Conservation (phyloP, 441 rosid species). For the Croton setiger region DNA sequence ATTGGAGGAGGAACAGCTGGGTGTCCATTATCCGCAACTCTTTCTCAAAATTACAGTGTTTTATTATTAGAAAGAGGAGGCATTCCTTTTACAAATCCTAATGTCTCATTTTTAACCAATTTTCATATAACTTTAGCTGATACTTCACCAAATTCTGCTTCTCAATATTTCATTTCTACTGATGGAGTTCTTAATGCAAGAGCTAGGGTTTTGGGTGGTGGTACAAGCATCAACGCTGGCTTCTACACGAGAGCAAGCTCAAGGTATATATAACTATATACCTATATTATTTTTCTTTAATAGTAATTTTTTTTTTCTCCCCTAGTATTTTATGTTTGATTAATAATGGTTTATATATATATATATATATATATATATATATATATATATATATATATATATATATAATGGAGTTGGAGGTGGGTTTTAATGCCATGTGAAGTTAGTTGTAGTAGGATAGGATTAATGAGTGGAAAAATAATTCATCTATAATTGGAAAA, state of each 20-base stretch:
- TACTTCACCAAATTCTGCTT: slow-evolving; percentile 64
- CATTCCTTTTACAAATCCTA: slow-evolving; percentile 75
- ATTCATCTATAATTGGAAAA: neutral
- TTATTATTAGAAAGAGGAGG: slow-evolving; percentile 87
- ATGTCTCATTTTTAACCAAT: slow-evolving; percentile 66
- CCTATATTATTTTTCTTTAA: too few relatives aligned
- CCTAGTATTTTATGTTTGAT: too few relatives aligned
- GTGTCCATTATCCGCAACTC: slow-evolving; percentile 86
- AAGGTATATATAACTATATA: slow-evolving; percentile 37
- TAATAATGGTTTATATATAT: too few relatives aligned
- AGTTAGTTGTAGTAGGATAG: slow-evolving; percentile 17
- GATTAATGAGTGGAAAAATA: neutral
- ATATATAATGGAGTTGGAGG: too few relatives aligned
- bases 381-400: too few relatives aligned
- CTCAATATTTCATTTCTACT: slow-evolving; percentile 71
- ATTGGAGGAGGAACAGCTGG: slow-evolving; percentile 97
- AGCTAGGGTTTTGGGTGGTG: slow-evolving; percentile 88
- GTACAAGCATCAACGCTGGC: slow-evolving; percentile 86
- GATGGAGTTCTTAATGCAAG: slow-evolving; percentile 88
- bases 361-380: too few relatives aligned
- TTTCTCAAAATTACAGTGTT: slow-evolving; percentile 68
- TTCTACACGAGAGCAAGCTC: slow-evolving; percentile 78
- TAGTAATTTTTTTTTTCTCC: too few relatives aligned
- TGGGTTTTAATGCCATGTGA: neutral
- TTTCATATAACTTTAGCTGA: slow-evolving; percentile 76